Evolutionary conservation across 176 grass and related monocot species (phyloP).

Genomic region (Triticum timopheevii): DNA sequence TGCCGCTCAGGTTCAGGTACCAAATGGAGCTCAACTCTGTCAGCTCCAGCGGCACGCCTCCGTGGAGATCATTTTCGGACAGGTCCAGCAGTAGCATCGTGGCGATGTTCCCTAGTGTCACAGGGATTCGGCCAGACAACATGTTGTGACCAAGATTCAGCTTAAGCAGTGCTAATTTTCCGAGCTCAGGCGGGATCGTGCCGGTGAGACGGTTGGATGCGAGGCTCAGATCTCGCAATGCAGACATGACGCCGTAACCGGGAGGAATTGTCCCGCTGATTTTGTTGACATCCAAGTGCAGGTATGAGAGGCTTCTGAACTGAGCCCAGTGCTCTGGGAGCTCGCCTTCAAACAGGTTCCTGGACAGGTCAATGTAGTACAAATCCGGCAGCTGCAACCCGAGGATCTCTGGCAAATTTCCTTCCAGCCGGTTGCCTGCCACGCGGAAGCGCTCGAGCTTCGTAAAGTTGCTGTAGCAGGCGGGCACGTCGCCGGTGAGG

Average conservation of each 20-base stretch:
- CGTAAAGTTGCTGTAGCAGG: slow-evolving; percentile 50
- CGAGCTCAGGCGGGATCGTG: slow-evolving; percentile 46
- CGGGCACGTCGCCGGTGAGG: slow-evolving; percentile 47
- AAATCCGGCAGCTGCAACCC: slow-evolving; percentile 42
- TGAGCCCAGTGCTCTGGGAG: slow-evolving; percentile 26
- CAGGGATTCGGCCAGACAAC: slow-evolving; percentile 55
- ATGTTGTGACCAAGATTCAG: slow-evolving; percentile 63
- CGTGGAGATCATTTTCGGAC: slow-evolving; percentile 46
- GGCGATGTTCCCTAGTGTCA: slow-evolving; percentile 18
- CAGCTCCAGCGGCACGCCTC: slow-evolving; percentile 46
- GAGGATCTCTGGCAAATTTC: slow-evolving; percentile 47
- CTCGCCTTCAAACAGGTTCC: slow-evolving; percentile 51
- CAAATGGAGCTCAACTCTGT: slow-evolving; percentile 41
- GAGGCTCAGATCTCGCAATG: slow-evolving; percentile 49
- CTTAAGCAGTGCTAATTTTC: slow-evolving; percentile 36
- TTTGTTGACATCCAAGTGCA: slow-evolving; percentile 51
- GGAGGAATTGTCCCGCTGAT: slow-evolving; percentile 64
- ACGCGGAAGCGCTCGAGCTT: slow-evolving; percentile 38
- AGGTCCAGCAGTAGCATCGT: slow-evolving; percentile 49
- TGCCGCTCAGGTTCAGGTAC: slow-evolving; percentile 63
- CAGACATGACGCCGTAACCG: slow-evolving; percentile 24
- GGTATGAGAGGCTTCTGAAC: slow-evolving; percentile 46
- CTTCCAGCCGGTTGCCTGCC: slow-evolving; percentile 48
- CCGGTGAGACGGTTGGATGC: slow-evolving; percentile 52
- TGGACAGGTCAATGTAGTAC: slow-evolving; percentile 46